Conservation (phyloP, 495 filamentous ascomycete genomes). For the Trichoderma asperelloides region DNA sequence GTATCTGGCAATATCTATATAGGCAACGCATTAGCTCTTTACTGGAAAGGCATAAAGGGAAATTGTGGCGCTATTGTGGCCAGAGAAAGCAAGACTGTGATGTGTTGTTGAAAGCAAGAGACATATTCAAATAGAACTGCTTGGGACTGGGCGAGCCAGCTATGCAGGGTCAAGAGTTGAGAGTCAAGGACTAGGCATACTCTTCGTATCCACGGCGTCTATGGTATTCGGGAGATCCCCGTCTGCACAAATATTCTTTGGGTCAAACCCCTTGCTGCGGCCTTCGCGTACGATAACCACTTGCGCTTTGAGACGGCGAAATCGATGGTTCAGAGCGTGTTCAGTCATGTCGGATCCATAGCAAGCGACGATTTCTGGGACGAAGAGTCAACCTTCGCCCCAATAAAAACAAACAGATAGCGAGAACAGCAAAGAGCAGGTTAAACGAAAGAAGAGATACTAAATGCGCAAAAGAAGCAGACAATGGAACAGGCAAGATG, state of each 20-base stretch:
- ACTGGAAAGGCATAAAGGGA: not conserved
- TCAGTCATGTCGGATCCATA: constrained; percentile 25
- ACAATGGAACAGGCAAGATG: not conserved
- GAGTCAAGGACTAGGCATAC: constrained; percentile 8
- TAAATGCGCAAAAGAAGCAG: not conserved
- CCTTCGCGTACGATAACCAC: constrained; percentile 34
- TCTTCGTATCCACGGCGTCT: constrained; percentile 13
- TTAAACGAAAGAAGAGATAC: not conserved
- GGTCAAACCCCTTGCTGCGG: constrained; percentile 36
- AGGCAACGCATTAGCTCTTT: not conserved
- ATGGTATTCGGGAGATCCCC: constrained; percentile 5
- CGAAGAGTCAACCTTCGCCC: constrained; percentile 10
- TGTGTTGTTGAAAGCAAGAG: not conserved
- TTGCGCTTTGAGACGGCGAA: constrained; percentile 32
- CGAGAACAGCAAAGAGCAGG: constrained; percentile 10
- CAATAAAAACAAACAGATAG: not conserved
- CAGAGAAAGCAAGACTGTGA: constrained; percentile 3
- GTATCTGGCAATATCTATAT: constrained; percentile 32
- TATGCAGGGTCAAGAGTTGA: not conserved
- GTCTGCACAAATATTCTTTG: constrained; percentile 9
- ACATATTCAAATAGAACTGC: not conserved
- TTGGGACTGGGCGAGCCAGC: not conserved
- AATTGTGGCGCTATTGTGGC: not conserved
- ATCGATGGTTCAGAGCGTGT: constrained; percentile 34
- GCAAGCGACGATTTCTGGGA: constrained; percentile 24